Percentiles rank a stretch among this genome's conserved stretches.
Conservation (phyloP, 1,139 yeast genomes). For the Yamadazyma friedrichii region DNA sequence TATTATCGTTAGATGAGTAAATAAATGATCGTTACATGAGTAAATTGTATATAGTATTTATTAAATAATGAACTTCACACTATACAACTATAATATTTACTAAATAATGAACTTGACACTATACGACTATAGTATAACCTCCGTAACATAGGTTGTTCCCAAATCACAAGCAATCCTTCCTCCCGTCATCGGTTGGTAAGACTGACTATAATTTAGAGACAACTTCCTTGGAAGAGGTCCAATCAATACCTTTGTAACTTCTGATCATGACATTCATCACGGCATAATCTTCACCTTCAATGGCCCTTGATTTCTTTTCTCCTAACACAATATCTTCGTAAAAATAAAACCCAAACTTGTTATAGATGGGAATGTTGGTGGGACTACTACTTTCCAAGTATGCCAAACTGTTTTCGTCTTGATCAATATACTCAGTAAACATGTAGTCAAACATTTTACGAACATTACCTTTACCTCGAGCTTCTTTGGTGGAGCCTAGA, state of each 20-base stretch:
- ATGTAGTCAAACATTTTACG: conserved; percentile 56
- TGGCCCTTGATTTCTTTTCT: conserved; percentile 27
- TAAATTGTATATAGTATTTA: conserved; percentile 7
- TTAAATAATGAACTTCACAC: background rate
- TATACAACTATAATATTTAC: too few species aligned
- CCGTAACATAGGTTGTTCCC: background rate
- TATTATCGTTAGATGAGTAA: conserved; percentile 57
- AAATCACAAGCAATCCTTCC: conserved; percentile 5
- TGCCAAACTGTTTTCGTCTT: conserved; percentile 36
- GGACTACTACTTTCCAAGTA: conserved; percentile 62
- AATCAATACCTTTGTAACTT: conserved; percentile 41
- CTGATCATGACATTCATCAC: conserved; percentile 61
- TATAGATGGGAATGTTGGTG: conserved; percentile 56
- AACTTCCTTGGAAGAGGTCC: conserved; percentile 20
- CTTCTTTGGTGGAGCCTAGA: conserved; percentile 55
- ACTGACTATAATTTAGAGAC: conserved; percentile 15
- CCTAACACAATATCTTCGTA: conserved; percentile 53
- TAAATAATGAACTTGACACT: too few species aligned
- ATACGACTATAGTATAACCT: background rate
- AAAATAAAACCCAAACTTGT: conserved; percentile 53
- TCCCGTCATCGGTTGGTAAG: conserved; percentile 2
- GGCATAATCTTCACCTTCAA: conserved; percentile 48
- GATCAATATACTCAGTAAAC: conserved; percentile 52
- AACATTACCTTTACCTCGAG: conserved; percentile 70
- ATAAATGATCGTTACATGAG: background rate